Percentiles rank a stretch among this genome's conserved stretches.
Evolutionary conservation across 2,329 filamentous ascomycete genomes (phyloP).

Genomic region (Microthyrium microscopicum): DNA sequence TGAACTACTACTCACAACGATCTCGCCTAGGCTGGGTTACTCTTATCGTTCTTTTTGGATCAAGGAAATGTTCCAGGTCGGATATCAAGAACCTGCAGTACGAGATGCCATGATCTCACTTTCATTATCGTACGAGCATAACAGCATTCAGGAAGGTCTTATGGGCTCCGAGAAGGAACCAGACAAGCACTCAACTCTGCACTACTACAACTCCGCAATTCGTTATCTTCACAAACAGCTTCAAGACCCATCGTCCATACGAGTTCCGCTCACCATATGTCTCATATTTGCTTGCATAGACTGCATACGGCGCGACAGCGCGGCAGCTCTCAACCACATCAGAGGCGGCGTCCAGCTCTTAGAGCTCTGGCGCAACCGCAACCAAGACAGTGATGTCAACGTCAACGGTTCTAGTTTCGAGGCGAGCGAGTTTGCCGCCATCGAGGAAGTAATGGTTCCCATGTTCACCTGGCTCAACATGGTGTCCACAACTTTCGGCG

Average conservation of each 20-base stretch:
- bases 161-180: no score
- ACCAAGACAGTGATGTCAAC: not conserved
- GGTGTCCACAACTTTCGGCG: conserved; percentile 1
- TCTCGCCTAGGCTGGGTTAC: no score
- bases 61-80: conserved; percentile 1
- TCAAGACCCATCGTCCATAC: not conserved
- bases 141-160: no score
- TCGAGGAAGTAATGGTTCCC: conserved; percentile 1
- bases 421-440: not conserved
- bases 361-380: not conserved
- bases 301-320: not conserved
- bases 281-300: conserved; percentile 3
- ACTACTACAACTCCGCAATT: conserved; percentile 2
- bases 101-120: conserved; percentile 2
- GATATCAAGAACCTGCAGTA: not conserved
- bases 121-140: conserved; percentile 1
- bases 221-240: not conserved
- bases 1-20: no score
- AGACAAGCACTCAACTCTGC: not conserved
- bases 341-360: conserved; percentile 2
- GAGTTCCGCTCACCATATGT: not conserved
- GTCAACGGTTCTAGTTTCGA: not conserved
- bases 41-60: conserved; percentile 3
- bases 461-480: conserved; percentile 3
- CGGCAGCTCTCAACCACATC: conserved; percentile 1